Conservation (phyloP, 2,329 filamentous ascomycete genomes). For the Sporothrix pallida region DNA sequence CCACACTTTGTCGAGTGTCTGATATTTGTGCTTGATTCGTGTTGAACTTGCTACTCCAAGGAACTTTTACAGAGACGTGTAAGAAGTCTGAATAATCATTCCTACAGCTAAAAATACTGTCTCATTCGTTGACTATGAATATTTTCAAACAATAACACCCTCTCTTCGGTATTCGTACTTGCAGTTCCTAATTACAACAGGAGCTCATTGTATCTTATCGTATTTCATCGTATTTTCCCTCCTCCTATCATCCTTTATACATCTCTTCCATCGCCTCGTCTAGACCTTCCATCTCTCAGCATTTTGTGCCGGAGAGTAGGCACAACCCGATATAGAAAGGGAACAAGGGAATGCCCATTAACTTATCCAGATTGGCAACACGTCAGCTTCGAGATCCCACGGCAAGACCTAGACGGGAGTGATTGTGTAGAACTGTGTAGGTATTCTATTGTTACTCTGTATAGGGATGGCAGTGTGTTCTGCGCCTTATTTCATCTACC, state of each 20-base stretch:
- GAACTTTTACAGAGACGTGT: too few species aligned
- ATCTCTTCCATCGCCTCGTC: neutral
- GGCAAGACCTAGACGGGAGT: neutral
- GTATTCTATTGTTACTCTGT: neutral
- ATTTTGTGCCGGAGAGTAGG: neutral
- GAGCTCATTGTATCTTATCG: neutral
- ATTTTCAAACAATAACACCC: neutral
- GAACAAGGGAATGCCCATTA: neutral
- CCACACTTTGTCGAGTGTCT: neutral
- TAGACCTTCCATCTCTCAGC: neutral
- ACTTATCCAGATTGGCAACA: conserved; percentile 30
- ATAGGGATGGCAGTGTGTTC: neutral
- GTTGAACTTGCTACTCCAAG: neutral
- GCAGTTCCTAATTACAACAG: neutral
- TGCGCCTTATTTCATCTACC: neutral
- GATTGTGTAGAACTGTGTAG: neutral
- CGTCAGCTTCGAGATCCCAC: conserved; percentile 22
- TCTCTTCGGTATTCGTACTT: neutral
- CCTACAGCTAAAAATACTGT: neutral
- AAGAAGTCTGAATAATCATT: too few species aligned
- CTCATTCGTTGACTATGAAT: neutral
- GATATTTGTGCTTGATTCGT: neutral
- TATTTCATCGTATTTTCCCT: too few species aligned
- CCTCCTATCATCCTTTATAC: neutral
- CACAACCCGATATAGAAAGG: neutral